phyloP scores from a whole-genome alignment of 176 grass and related monocot species.

The Carex myosuroides region DNA sequence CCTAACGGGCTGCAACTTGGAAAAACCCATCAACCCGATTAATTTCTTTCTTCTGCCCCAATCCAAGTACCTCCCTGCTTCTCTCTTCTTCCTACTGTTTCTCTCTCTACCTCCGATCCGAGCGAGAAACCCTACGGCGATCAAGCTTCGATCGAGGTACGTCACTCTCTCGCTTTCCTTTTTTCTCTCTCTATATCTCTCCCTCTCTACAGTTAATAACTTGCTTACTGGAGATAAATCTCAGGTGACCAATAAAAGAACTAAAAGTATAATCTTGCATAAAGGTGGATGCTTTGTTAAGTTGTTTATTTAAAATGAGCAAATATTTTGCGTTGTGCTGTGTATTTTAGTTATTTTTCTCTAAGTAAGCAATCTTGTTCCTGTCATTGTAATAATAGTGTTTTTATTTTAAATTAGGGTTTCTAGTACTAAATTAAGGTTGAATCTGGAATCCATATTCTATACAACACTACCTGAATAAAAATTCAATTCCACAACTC shows the following conservation, averaged over 20 bases:
- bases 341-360: not conserved
- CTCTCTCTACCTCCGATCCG: not conserved
- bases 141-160: not conserved
- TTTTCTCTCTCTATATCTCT: not conserved
- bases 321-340: not conserved
- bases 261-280: not conserved
- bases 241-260: too few species aligned
- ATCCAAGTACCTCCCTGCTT: not conserved
- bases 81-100: not conserved
- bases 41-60: conserved; percentile 18
- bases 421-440: not conserved
- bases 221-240: not conserved
- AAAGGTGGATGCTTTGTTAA: not conserved
- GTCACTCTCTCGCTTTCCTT: not conserved
- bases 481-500: not conserved
- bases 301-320: not conserved
- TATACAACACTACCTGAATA: not conserved
- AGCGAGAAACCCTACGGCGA: conserved; percentile 1
- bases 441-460: not conserved
- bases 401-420: not conserved
- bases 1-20: not conserved
- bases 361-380: not conserved
- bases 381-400: not conserved
- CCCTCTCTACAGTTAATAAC: not conserved
- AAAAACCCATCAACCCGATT: not conserved